These are phyloP conservation scores for Blastomyces silverae DNA, from an alignment of 2,329 filamentous ascomycete species.

Conservation along the genomic window DNA sequence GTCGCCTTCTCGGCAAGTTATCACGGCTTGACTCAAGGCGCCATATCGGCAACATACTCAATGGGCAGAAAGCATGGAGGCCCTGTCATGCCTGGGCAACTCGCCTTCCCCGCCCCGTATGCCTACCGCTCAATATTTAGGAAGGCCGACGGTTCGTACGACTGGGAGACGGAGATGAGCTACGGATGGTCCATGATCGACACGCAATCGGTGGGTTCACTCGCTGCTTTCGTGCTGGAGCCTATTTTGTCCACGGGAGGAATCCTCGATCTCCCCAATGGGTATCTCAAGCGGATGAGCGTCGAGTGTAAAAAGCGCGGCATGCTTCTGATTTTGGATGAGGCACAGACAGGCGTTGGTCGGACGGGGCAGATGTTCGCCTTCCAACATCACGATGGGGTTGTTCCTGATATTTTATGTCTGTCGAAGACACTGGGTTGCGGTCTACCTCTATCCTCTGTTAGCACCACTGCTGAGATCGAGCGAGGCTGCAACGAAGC, in stretches of 20 bases:
- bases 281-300: conserved; percentile 54
- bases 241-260: conserved; percentile 55
- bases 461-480: conserved; percentile 51
- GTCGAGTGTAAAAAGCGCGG: conserved; percentile 48
- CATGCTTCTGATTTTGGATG: conserved; percentile 55
- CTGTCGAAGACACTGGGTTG: conserved; percentile 57
- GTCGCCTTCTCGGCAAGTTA: conserved; percentile 54
- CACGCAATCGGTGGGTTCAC: conserved; percentile 52
- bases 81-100: conserved; percentile 49
- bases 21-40: conserved; percentile 55
- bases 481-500: conserved; percentile 44
- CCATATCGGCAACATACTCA: conserved; percentile 50
- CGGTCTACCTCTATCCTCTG: conserved; percentile 53
- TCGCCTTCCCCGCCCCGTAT: conserved; percentile 55
- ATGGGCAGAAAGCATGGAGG: conserved; percentile 46
- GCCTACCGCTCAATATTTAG: conserved; percentile 57
- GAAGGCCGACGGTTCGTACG: conserved; percentile 53
- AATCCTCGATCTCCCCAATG: conserved; percentile 53
- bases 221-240: conserved; percentile 58
- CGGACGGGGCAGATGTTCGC: conserved; percentile 54
- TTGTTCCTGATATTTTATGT: conserved; percentile 54
- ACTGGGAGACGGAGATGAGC: conserved; percentile 59
- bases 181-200: conserved; percentile 59
- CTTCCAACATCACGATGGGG: conserved; percentile 43
- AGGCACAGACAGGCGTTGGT: conserved; percentile 55